Evolutionary conservation across 176 grass and related monocot species (phyloP), one percentile per base, ranked within the genome.

Genomic region (Alopecurus myosuroides): DNA sequence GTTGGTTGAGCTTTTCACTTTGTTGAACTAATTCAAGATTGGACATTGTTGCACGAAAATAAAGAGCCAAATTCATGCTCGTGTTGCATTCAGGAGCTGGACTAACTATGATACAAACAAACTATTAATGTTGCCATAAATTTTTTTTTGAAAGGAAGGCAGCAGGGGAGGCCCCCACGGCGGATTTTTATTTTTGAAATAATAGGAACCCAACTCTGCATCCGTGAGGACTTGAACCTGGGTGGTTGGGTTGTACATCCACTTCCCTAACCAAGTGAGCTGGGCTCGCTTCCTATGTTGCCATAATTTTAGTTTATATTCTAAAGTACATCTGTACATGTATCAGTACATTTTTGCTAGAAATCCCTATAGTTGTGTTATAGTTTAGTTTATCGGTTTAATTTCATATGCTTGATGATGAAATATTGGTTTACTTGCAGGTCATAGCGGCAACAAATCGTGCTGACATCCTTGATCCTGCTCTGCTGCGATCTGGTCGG

Each of bases 381-480:
- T 36, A 31, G 58, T 73, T 28, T 75, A 11, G 6, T 74, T 37
- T 71, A 63, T 39, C 76, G 39, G 15, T 55, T 76, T 81, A 9
- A 37, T 53, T 11, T 55, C 28, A 37, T 60, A 11, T 51, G 6
- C 56, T 81, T 77, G 51, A 62, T 30, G 29, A 20, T 88, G 9
- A 34, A 52, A 55, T 77, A 30, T 77, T 79, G 50, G 25, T 22
- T 88, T 74, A 44, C 20, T 78, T 64, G 31, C 39, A 98, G 96
- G 96, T 98, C 41, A 98, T 98, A 87, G 93, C 91, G 55, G 95
- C 93, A 76, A 98, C 95, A 48, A 98, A 98, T 30, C 84, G 89
- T 42, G 95, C 95, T 46, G 95, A 98, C 80, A 93, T 98, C 35
- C 90, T 98, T 84, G 95, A 95, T 77, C 95, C 95, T 88, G 95